Base-by-base conservation (phyloP, 345 rosid genomes). In the Cardiospermum halicacabum region DNA sequence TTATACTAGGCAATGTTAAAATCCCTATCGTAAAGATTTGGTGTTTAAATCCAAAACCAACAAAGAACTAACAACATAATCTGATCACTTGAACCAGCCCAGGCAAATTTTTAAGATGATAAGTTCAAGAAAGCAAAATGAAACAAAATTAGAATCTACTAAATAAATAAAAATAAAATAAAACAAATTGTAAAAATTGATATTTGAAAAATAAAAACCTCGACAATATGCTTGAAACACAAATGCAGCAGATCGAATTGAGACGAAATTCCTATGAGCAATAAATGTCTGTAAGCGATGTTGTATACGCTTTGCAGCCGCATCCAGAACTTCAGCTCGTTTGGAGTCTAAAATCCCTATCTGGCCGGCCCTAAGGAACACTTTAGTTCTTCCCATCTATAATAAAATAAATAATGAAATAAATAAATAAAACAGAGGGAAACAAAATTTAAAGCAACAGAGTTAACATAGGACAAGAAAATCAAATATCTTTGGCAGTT, bases 351-450 rank as follows among this genome's bases (percentile, higher is more conserved):
- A 84, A 70, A 83, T 73, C 43, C 97, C 99, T 76, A 94, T 91
- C 79, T 94, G 97, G 70, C 99, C 96, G 73, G 97, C 92, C 77
- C 99, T 84, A 45, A 94, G 95, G 77, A 89, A 94, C 50, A 94
- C 99, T 77, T 91, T 94, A 53, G 87, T 87, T 83, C 69, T 84
- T n/a, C 99, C 99, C 76, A 91, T 72, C 99, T 94, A 83, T 75
- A 76, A 36, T 24, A 70, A 71, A n/a, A 60, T 47, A 19, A 60
- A 48, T 26, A 56, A 51, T 49, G n/a, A n/a, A n/a, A n/a, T n/a
- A n/a, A n/a, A n/a, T n/a, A n/a, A n/a, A n/a, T n/a, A n/a, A 71
- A 53, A 58, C 58, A 50, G 32, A 57, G 58, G 69, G 37, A 64
- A 54, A 28, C 3, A 16, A 25, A 70, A 64, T 10, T 47, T 59